Evolutionary conservation across 2,329 filamentous ascomycete species (phyloP).

Genomic region (Botrytis byssoidea): DNA sequence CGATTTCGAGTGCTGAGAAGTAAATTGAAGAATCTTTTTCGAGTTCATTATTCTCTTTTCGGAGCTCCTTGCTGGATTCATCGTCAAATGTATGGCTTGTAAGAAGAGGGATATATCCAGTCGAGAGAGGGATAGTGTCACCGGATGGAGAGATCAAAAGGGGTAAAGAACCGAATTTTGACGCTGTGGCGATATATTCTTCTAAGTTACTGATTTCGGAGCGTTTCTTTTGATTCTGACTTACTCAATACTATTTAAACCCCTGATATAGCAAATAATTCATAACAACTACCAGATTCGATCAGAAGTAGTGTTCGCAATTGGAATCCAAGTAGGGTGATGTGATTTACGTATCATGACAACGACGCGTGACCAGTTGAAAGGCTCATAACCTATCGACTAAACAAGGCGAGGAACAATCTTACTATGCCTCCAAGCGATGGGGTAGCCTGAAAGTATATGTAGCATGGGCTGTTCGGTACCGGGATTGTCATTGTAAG

Average conservation of each 20-base stretch:
- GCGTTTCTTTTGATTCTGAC: not conserved
- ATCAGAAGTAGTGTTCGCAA: not conserved
- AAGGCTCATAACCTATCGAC: not conserved
- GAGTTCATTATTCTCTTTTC: not conserved
- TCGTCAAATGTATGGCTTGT: not conserved
- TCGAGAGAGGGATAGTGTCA: not conserved
- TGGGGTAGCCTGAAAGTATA: not conserved
- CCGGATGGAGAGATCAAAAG: not conserved
- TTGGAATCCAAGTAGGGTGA: not conserved
- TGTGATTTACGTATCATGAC: not conserved
- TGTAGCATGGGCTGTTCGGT: not conserved
- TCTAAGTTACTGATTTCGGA: not conserved
- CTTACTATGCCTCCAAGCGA: not conserved
- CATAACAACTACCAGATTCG: fast-evolving
- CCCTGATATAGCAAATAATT: not conserved
- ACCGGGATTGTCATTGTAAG: not conserved
- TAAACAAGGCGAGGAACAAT: not conserved
- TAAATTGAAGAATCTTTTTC: not conserved
- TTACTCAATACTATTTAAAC: too few species aligned
- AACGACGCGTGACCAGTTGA: not conserved
- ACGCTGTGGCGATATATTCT: not conserved
- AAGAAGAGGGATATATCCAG: not conserved
- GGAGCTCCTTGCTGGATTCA: fast-evolving
- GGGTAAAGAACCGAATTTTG: not conserved
- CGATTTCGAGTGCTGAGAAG: not conserved